Evolutionary conservation across 1,284 basidiomycete species (phyloP).

Genomic region (Pholiota adiposa): DNA sequence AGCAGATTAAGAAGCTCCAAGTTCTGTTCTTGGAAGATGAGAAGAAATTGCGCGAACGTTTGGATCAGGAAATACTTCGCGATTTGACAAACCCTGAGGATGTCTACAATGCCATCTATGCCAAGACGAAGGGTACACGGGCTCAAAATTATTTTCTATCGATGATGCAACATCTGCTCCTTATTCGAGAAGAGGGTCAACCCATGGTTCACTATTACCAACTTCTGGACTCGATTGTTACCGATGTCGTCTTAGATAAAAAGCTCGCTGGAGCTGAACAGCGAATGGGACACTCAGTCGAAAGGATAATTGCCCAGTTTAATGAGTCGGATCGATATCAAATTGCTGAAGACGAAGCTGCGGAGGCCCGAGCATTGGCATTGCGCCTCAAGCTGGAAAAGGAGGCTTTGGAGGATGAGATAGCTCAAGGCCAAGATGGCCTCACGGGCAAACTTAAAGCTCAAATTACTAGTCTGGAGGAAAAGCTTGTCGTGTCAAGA

Average conservation of each 20-base stretch:
- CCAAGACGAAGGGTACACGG: conserved; percentile 75
- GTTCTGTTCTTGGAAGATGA: conserved; percentile 81
- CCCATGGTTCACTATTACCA: conserved; percentile 89
- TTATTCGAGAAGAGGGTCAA: conserved; percentile 89
- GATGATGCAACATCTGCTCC: conserved; percentile 89
- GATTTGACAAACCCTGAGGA: conserved; percentile 86
- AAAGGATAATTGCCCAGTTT: conserved; percentile 88
- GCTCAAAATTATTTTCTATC: conserved; percentile 90
- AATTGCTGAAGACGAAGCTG: conserved; percentile 78
- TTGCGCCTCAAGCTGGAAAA: conserved; percentile 72
- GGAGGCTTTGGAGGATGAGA: conserved; percentile 78
- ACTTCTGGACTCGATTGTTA: conserved; percentile 91
- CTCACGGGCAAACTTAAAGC: conserved; percentile 83
- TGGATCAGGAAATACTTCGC: conserved; percentile 78
- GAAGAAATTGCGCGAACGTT: conserved; percentile 72
- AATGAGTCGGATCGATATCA: conserved; percentile 91
- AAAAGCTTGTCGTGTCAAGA: conserved; percentile 80
- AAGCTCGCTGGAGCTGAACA: conserved; percentile 85
- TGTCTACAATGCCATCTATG: conserved; percentile 83
- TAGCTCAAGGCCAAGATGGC: conserved; percentile 82
- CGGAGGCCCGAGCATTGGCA: conserved; percentile 67
- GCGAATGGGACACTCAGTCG: conserved; percentile 89
- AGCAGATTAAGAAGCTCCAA: conserved; percentile 72
- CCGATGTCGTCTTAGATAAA: conserved; percentile 93
- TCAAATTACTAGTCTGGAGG: conserved; percentile 76